Evolutionary conservation across 495 filamentous ascomycete genomes (phyloP), one percentile per base, ranked within the genome.

Genomic region (Letharia lupina): DNA sequence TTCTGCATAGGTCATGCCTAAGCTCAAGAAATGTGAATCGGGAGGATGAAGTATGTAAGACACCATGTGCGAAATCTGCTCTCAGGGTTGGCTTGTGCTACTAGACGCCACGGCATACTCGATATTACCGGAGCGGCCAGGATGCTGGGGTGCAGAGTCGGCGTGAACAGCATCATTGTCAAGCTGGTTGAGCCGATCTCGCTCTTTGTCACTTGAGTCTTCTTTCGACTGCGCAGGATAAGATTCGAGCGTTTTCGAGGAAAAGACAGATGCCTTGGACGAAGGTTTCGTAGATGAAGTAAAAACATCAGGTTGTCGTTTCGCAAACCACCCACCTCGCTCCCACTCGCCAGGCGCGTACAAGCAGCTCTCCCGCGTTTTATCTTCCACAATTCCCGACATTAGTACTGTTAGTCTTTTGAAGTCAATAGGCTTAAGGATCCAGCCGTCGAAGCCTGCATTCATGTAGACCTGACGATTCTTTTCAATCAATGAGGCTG

Each of bases 381-480:
- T 69, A 4, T 80, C 73, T 39, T 84, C 75, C 28, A 78, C 75
- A 40, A 90, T 85, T 0, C 88, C 87, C 1, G 69, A 68, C 16
- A 93, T 74, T 13, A 91, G 73, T n/a, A 75, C 73, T 72, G 83
- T 79, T 20, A 91, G 75, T 31, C 89, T 76, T 65, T 85, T 84
- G 69, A 93, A 92, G 69, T 91, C 83, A 67, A 93, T 84, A 0
- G 84, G 89, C 73, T 89, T 90, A 72, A 88, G 66, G 62, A 96
- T 90, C 90, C 91, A 97, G 48, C 90, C 93, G 68, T 97, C 93
- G 70, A 96, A 96, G 1, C 93, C 93, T 4, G 84, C 82, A n/a
- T 87, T 81, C 45, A 91, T 83, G 72, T 96, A 97, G 9, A 74
- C 84, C 31, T 85, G 75, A 28, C 78, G 82, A 9, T 91, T 83